Evolutionary conservation across 1,284 basidiomycete species (phyloP), one percentile per base, ranked within the genome.

Genomic region (Pascua sp.): DNA sequence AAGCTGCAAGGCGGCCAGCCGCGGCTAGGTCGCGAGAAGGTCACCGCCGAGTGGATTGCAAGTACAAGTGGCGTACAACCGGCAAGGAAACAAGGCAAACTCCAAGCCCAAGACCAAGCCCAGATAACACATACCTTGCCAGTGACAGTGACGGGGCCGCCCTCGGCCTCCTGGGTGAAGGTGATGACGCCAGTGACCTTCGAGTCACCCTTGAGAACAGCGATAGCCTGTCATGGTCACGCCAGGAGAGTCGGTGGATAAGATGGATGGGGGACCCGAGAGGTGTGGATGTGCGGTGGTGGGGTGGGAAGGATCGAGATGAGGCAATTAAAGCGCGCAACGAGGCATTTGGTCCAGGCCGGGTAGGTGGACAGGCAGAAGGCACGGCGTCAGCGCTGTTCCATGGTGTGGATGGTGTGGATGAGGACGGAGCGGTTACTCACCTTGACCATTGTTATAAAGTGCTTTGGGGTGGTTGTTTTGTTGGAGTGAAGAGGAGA

Each of bases 101-200:
- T n/a, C 12, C 40, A 41, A 4, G 4, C 12, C 4, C n/a, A 41
- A 8, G n/a, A n/a, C n/a, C n/a, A n/a, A n/a, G n/a, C n/a, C n/a
- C n/a, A 11, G 13, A 70, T 73, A 66, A 32, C 24, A 32, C 24
- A 7, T 53, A 76, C 74, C 59, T 74, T 80, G 46, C 87, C 87
- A 11, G 82, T 81, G 53, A 90, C 77, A 24, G 77, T 82, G 55
- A 89, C 86, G 42, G 84, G 81, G 16, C 80, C 81, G 51, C 78
- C 79, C 56, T 78, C 77, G 37, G 77, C 71, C 4, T 78, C 65
- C 73, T 90, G 88, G 45, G 81, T 79, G 75, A 90, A 89, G 46
- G 79, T 81, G 59, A 89, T 83, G 32, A 81, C 83, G 51, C 89
- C 88, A 49, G 78, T 77, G 54, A 86, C 85, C 58, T 77, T 71